Conservation (phyloP, 306 rosid genomes). For the Macrotyloma uniflorum region DNA sequence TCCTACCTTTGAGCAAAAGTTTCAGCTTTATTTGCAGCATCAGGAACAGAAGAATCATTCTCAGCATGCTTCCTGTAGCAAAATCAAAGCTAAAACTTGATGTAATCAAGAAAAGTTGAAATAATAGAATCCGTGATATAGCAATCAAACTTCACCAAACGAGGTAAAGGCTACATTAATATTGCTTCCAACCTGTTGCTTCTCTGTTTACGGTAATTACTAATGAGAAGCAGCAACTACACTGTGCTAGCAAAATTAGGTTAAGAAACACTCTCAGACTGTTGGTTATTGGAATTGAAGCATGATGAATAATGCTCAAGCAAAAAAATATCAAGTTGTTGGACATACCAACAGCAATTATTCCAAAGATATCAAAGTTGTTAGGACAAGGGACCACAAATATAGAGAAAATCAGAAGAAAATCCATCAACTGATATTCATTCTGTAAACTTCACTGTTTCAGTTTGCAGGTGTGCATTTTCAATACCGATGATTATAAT, state of each 20-base stretch:
- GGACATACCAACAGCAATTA: background rate
- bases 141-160: constrained; percentile 6
- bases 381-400: background rate
- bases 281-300: background rate
- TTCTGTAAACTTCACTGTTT: background rate
- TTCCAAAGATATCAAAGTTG: background rate
- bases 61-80: constrained; percentile 78
- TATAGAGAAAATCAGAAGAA: background rate
- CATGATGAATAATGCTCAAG: background rate
- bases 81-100: constrained; percentile 11
- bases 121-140: constrained; percentile 12
- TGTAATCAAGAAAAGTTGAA: constrained; percentile 13
- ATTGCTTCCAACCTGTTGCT: background rate
- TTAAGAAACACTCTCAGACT: background rate
- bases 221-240: background rate
- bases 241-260: background rate
- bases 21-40: constrained; percentile 72
- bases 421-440: background rate
- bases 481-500: background rate
- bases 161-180: background rate
- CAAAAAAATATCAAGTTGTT: no score
- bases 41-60: constrained; percentile 73
- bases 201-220: background rate
- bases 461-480: background rate
- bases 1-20: constrained; percentile 75